Evolutionary conservation across 2,329 filamentous ascomycete genomes (phyloP), one percentile per base, ranked within the genome.

Genomic region (Tolypocladium cylindrosporum): DNA sequence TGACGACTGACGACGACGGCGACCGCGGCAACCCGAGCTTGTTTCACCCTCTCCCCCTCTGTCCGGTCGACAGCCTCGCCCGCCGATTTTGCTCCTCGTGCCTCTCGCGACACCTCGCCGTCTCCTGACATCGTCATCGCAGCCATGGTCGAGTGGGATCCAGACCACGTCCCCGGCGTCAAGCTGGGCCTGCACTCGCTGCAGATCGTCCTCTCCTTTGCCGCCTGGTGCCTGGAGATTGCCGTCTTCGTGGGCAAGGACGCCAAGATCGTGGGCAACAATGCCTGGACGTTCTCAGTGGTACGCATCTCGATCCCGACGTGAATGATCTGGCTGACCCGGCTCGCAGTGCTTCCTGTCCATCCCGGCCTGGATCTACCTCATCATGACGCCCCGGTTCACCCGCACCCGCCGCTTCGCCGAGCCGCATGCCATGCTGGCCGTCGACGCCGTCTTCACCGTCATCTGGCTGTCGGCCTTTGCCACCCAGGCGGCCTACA

Each of bases 381-480:
- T 87, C 54, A 77, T 82, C 64, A 83, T 86, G 78, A 81, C 84
- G 4, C 85, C 85, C 48, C 78, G 85, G 56, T 88, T 83, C 68
- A 77, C 79, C 54, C 79, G 85, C 61, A 85, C 85, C 5, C 78
- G 82, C 57, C 82, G 77, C 61, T 76, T 85, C 56, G 85, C 85
- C 55, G 75, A 87, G 59, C 83, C 85, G 3, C 80, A 84, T 63
- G 84, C 77, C 60, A 84, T 88, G 77, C 72, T 83, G 31, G 73
- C 71, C 10, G 74, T 87, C 39, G 85, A 88, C 66, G 71, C 70
- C n/a, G 43, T 84, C 58, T 86, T 79, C 67, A 73, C 75, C 66
- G 69, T 88, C 62, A 72, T 88, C 61, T 88, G 85, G 85, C 75
- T 89, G 50, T 85, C 85, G 3, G 85, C 81, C 21, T 88, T 88